Base-by-base conservation (phyloP, 495 filamentous ascomycete genomes). In the Aspergillus panamensis region DNA sequence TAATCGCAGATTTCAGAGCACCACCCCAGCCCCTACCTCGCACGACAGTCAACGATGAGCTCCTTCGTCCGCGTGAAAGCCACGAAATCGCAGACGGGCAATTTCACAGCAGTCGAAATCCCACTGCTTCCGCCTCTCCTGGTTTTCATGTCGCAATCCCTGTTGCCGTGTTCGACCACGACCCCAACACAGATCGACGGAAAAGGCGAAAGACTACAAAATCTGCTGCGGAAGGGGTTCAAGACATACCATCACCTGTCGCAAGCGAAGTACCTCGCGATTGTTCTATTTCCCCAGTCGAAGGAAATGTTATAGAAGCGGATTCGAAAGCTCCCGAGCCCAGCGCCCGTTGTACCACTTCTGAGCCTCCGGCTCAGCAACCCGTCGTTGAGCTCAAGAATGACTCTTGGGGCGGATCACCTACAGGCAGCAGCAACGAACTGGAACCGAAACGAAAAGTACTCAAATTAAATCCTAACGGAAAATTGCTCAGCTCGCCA, bases 401-500 rank as follows among this genome's bases (percentile, higher is more conserved):
- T 37, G 4, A 10, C 17, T 35, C 40, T 6, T 16, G 8, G 7
- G 40, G n/a, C 32, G 7, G n/a, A n/a, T 17, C 3, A 17, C 29
- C 21, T 16, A 12, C 56, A 9, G 19, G 3, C 8, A 35, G 21
- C 17, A 14, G 12, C 10, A n/a, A 39, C 53, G 57, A 49, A 58
- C 48, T 58, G 45, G 13, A 63, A 16, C 40, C 65, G 14, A 59
- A 68, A 16, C 74, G 71, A 51, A 84, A 80, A 62, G 75, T 74
- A n/a, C 63, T 86, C 17, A 80, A 76, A 60, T 59, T 86, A 17
- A 81, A 80, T 60, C 57, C 74, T 1, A 82, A 82, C 60, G 84
- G 83, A n/a, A 81, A 77, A 49, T 70, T 86, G 17, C 52, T 77
- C n/a, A 75, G 79, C 32, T 85, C 83, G 0, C 78, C 83, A 14